phyloP scores from a whole-genome alignment of 345 rosid species.

The Bruguiera parviflora region DNA sequence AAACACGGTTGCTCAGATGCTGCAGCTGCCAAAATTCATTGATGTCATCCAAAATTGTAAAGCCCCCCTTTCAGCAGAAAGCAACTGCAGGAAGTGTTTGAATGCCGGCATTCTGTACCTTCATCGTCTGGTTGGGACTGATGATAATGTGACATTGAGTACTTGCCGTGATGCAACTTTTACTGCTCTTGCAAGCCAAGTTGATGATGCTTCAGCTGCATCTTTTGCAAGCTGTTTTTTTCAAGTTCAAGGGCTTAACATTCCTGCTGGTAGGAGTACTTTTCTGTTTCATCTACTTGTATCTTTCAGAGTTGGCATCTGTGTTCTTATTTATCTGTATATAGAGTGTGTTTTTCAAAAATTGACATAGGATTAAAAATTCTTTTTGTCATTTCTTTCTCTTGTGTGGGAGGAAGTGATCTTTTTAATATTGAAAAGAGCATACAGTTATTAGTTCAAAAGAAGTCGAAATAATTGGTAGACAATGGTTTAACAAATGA shows the following conservation, averaged over 20 bases:
- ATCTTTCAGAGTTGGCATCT: background rate
- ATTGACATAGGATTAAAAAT: too few relatives aligned
- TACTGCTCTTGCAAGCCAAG: conserved; percentile 69
- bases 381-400: too few relatives aligned
- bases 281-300: background rate
- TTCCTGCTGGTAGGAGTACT: conserved; percentile 41
- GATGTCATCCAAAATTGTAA: conserved; percentile 63
- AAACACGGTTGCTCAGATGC: conserved; percentile 71
- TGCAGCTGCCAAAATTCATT: conserved; percentile 57
- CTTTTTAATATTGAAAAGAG: too few relatives aligned
- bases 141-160: conserved; percentile 61
- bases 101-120: conserved; percentile 74
- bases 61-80: conserved; percentile 49
- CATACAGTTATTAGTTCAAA: too few relatives aligned
- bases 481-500: too few relatives aligned
- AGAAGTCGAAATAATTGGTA: too few relatives aligned
- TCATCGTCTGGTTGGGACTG: conserved; percentile 53
- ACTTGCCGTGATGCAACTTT: conserved; percentile 91
- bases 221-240: conserved; percentile 83
- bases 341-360: background rate
- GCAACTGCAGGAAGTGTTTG: conserved; percentile 64
- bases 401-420: too few relatives aligned
- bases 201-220: conserved; percentile 54
- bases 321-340: background rate
- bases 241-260: conserved; percentile 61